These are phyloP conservation scores for Moesziomyces sp. DNA, from an alignment of 1,284 basidiomycete genomes.

Conservation along the genomic window DNA sequence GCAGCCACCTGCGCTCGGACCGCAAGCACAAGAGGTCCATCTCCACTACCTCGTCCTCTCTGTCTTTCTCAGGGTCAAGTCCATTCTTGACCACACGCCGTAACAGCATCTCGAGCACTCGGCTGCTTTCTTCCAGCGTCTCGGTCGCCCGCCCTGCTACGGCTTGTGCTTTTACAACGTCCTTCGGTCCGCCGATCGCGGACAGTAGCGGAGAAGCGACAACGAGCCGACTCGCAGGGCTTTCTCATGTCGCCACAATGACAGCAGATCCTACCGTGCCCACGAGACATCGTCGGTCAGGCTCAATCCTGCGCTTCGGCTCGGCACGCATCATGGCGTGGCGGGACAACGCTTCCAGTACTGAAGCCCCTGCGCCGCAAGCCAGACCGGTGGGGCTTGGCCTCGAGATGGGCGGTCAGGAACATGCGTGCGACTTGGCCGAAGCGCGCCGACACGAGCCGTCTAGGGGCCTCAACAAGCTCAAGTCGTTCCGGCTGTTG, in stretches of 20 bases:
- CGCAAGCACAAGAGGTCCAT: constrained; percentile 17
- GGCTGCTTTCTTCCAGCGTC: constrained; percentile 4
- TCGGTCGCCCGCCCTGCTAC: not conserved
- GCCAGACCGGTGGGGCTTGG: constrained; percentile 12
- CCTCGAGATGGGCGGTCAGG: constrained; percentile 6
- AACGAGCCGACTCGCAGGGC: no score
- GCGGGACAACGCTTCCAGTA: constrained; percentile 8
- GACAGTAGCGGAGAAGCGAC: not conserved
- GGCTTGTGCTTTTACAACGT: not conserved
- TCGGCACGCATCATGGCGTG: constrained; percentile 24
- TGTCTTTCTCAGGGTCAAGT: constrained; percentile 8
- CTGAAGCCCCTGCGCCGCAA: not conserved
- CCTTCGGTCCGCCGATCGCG: not conserved
- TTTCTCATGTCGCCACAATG: not conserved
- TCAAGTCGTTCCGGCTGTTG: constrained; percentile 23
- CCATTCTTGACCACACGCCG: constrained; percentile 1
- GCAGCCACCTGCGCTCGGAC: not conserved
- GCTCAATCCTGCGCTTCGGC: constrained; percentile 21
- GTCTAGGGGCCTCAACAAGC: constrained; percentile 7
- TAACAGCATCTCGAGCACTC: constrained; percentile 15
- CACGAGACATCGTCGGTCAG: constrained; percentile 25
- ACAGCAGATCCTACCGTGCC: not conserved
- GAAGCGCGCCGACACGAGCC: constrained; percentile 1
- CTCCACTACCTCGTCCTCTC: constrained; percentile 26
- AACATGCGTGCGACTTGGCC: not conserved